Evolutionary conservation across 345 rosid species (phyloP).

Genomic region (Bruguiera parviflora): DNA sequence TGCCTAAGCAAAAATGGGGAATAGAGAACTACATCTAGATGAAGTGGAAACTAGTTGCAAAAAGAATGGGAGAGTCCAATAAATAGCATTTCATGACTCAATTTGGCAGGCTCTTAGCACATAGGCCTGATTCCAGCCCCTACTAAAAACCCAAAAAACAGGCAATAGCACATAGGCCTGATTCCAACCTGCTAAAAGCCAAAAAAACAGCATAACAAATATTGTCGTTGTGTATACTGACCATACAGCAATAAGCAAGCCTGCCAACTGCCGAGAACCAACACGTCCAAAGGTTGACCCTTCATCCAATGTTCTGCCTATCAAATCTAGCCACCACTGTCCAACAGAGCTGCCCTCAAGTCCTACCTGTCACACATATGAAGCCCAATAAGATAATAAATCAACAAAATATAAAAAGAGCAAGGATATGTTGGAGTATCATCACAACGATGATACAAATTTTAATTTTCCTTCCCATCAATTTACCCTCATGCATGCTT

Average conservation of each 20-base stretch:
- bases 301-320: slow-evolving; percentile 83
- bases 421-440: neutral
- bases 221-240: slow-evolving; percentile 14
- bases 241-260: slow-evolving; percentile 59
- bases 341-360: slow-evolving; percentile 96
- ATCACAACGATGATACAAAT: neutral
- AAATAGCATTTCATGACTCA: slow-evolving; percentile 1
- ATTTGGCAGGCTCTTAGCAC: neutral
- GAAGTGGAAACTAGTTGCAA: neutral
- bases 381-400: slow-evolving; percentile 9
- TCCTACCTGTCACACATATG: slow-evolving; percentile 72
- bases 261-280: slow-evolving; percentile 96
- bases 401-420: slow-evolving; percentile 7
- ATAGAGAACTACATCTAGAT: neutral
- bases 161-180: neutral
- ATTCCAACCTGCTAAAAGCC: slow-evolving; percentile 1
- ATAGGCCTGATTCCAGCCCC: neutral
- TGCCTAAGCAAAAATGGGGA: neutral
- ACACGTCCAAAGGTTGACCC: slow-evolving; percentile 75
- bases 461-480: slow-evolving; percentile 1
- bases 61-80: neutral
- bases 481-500: neutral
- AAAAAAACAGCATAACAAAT: neutral
- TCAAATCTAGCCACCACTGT: slow-evolving; percentile 90
- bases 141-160: neutral